A percentile compares a stretch with the other conserved stretches of the same genome.
Conservation (phyloP, 1,284 basidiomycete species). For the Taiwanofungus camphoratus region DNA sequence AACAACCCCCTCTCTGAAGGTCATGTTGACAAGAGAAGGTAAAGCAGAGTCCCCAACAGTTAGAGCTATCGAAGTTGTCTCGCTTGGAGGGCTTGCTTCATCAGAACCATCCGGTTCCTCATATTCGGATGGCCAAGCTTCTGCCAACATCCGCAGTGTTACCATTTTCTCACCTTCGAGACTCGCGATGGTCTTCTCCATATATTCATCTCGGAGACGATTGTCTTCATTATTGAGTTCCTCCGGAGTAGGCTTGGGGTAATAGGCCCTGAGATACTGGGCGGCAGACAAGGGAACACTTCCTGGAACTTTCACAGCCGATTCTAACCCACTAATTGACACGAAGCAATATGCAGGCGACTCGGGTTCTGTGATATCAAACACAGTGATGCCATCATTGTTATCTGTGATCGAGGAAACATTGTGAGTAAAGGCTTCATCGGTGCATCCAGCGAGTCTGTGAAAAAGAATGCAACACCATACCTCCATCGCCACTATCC, state of each 20-base stretch:
- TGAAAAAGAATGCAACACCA: not conserved
- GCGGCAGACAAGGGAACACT: not conserved
- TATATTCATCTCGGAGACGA: too few species aligned
- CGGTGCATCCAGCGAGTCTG: not conserved
- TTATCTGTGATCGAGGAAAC: slow-evolving; percentile 5
- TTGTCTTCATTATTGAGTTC: not conserved
- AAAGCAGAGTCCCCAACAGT: not conserved
- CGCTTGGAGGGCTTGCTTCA: not conserved
- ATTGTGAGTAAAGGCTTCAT: not conserved
- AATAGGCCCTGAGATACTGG: not conserved
- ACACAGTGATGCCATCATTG: slow-evolving; percentile 5
- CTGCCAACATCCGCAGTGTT: not conserved
- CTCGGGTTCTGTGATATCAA: slow-evolving; percentile 6
- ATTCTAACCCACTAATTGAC: not conserved
- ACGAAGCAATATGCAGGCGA: not conserved
- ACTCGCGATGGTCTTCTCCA: not conserved
- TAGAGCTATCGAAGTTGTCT: not conserved
- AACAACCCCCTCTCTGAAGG: slow-evolving; percentile 22
- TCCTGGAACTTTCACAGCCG: not conserved
- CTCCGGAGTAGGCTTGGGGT: not conserved
- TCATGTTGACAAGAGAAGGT: slow-evolving; percentile 25
- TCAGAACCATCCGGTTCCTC: not conserved
- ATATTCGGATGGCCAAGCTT: slow-evolving; percentile 3
- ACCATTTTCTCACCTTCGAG: not conserved
- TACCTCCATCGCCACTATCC: not conserved